phyloP scores from a whole-genome alignment of 306 rosid genomes.

The Mimosa bimucronata region DNA sequence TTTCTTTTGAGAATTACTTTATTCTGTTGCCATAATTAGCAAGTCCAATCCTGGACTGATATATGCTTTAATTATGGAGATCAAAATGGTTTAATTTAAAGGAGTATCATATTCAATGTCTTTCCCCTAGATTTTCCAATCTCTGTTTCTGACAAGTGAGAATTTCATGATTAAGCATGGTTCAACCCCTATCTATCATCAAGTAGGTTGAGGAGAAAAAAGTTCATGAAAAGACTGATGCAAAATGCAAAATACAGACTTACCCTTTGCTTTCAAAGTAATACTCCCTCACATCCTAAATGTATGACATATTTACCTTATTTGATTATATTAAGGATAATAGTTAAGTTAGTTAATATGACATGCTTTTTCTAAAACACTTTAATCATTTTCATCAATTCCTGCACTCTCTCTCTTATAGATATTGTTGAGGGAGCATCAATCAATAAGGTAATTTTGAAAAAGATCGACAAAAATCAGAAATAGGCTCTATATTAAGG shows the following conservation, averaged over 20 bases:
- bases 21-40: background rate
- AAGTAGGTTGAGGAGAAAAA: background rate
- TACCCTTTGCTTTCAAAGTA: background rate
- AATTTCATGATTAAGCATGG: conserved; percentile 12
- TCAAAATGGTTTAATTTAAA: conserved; percentile 6
- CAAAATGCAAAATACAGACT: background rate
- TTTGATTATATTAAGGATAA: too few relatives aligned
- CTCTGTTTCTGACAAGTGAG: background rate
- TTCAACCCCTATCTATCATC: conserved; percentile 5
- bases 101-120: conserved; percentile 2
- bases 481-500: too few relatives aligned
- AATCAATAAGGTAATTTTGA: too few relatives aligned
- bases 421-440: too few relatives aligned
- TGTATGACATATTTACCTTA: too few relatives aligned
- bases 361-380: too few relatives aligned
- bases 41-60: background rate
- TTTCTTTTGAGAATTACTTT: background rate
- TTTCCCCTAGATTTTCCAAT: background rate
- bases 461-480: too few relatives aligned
- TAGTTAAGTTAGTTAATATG: too few relatives aligned
- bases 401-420: too few relatives aligned
- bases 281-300: too few relatives aligned
- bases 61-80: conserved; percentile 19
- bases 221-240: background rate
- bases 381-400: too few relatives aligned